Evolutionary conservation across 2,329 filamentous ascomycete genomes (phyloP).

Genomic region (Cladophialophora psammophila): DNA sequence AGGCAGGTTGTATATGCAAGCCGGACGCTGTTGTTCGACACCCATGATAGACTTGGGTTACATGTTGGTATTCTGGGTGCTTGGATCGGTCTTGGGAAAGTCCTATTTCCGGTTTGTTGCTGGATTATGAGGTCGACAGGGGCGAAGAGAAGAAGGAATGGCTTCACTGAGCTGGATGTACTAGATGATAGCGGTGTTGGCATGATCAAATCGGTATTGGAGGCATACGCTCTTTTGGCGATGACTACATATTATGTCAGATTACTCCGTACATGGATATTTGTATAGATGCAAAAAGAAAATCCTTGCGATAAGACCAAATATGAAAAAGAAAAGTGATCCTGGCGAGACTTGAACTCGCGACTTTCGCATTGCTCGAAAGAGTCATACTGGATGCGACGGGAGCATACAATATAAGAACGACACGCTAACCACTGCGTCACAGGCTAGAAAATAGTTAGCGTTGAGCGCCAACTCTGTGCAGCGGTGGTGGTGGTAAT

Average conservation of each 20-base stretch:
- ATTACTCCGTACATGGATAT: neutral
- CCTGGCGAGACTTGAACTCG: constrained; percentile 50
- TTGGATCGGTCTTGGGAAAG: constrained; percentile 62
- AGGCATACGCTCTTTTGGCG: neutral
- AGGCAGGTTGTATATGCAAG: constrained; percentile 68
- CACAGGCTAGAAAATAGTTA: constrained; percentile 39
- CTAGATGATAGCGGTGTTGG: neutral
- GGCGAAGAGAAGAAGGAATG: neutral
- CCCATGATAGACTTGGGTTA: constrained; percentile 62
- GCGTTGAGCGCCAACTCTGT: constrained; percentile 3
- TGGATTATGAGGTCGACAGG: constrained; percentile 11
- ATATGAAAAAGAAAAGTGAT: constrained; percentile 30
- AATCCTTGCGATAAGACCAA: neutral
- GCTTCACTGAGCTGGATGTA: too few relatives aligned
- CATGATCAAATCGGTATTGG: neutral
- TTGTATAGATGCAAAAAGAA: neutral
- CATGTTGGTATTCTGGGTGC: constrained; percentile 67
- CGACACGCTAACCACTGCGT: constrained; percentile 50
- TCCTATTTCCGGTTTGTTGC: constrained; percentile 60
- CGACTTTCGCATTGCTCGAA: constrained; percentile 50
- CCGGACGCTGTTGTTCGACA: constrained; percentile 67
- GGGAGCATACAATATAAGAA: constrained; percentile 47
- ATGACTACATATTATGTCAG: neutral
- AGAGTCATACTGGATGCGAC: constrained; percentile 41
- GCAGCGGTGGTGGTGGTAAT: constrained; percentile 13